These are phyloP conservation scores for Camelina neglecta DNA, from an alignment of 345 rosid species.

Conservation along the genomic window DNA sequence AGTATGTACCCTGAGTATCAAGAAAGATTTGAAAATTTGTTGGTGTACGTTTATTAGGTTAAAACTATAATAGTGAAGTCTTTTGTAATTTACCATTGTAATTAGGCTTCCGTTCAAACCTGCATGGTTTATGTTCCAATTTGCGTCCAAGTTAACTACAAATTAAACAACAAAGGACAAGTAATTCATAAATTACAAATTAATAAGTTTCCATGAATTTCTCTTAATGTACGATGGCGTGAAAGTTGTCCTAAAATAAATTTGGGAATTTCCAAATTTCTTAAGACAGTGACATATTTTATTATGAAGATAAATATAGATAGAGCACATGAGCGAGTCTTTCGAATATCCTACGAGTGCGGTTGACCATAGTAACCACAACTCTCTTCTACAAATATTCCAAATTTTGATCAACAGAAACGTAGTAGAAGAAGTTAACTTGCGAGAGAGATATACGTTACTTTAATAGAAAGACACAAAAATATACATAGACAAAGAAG, in stretches of 20 bases:
- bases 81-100: too few relatives aligned
- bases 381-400: constrained; percentile 39
- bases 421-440: constrained; percentile 2
- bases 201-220: constrained; percentile 5
- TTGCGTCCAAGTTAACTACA: not conserved
- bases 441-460: not conserved
- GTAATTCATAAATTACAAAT: not conserved
- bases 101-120: too few relatives aligned
- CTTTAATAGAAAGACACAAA: not conserved
- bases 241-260: not conserved
- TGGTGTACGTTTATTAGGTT: too few relatives aligned
- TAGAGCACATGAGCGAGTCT: constrained; percentile 36
- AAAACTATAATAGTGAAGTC: too few relatives aligned
- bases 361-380: constrained; percentile 19
- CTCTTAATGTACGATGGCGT: not conserved
- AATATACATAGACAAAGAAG: not conserved
- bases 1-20: not conserved
- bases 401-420: constrained; percentile 10
- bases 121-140: not conserved
- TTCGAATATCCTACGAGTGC: constrained; percentile 36
- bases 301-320: constrained; percentile 21
- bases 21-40: too few relatives aligned
- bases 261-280: not conserved
- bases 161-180: not conserved
- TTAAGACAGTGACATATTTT: not conserved